Percentiles rank a stretch among this genome's conserved stretches.
phyloP scores from a whole-genome alignment of 106 monocot genomes.

The Acorus calamus region DNA sequence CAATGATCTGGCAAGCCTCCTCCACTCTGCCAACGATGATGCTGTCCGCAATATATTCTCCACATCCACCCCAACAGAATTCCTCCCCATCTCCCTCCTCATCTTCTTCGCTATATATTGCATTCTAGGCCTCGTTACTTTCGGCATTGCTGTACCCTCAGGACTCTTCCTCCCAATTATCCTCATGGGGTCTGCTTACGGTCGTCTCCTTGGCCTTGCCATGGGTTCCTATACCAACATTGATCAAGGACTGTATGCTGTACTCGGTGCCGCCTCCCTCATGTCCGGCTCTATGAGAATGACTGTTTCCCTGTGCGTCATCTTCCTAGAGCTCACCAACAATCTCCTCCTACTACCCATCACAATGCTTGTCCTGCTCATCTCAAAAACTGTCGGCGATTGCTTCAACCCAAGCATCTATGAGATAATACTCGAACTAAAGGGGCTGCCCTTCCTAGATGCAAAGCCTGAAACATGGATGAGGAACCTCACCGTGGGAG shows the following conservation, averaged over 20 bases:
- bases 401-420: conserved; percentile 55
- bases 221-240: conserved; percentile 21
- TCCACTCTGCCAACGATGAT: conserved; percentile 53
- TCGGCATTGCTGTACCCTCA: conserved; percentile 58
- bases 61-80: conserved; percentile 45
- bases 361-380: conserved; percentile 53
- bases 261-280: conserved; percentile 47
- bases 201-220: conserved; percentile 30
- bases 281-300: conserved; percentile 64
- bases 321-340: conserved; percentile 59
- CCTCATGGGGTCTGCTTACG: conserved; percentile 56
- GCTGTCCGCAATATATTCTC: conserved; percentile 68
- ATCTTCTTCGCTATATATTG: conserved; percentile 53
- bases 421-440: conserved; percentile 59
- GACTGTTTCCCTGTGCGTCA: conserved; percentile 58
- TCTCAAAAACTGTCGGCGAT: conserved; percentile 48
- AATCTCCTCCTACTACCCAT: conserved; percentile 50
- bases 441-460: conserved; percentile 52
- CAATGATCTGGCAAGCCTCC: conserved; percentile 55
- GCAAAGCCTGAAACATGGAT: conserved; percentile 53
- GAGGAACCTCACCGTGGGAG: conserved; percentile 45
- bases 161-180: conserved; percentile 66
- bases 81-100: conserved; percentile 31
- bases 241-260: conserved; percentile 53
- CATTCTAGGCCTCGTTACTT: conserved; percentile 49